Evolutionary conservation across 2,329 filamentous ascomycete genomes (phyloP).

Genomic region (Clonostachys chloroleuca): DNA sequence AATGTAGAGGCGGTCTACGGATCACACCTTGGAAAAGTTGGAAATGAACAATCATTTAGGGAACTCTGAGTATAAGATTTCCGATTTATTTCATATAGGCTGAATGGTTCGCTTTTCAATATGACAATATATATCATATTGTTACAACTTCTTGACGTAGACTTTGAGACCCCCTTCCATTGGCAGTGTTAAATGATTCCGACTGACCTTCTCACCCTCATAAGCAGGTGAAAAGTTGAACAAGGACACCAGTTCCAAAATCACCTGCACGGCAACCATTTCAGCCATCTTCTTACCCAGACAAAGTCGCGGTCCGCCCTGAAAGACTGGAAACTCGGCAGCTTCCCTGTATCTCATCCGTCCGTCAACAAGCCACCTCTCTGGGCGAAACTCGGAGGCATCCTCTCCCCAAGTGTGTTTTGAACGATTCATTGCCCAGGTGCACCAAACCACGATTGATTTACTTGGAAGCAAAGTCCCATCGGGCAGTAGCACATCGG

Average conservation of each 20-base stretch:
- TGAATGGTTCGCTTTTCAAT: too few species aligned
- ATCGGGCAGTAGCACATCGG: slow-evolving; percentile 50
- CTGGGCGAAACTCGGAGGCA: slow-evolving; percentile 49
- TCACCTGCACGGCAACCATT: slow-evolving; percentile 49
- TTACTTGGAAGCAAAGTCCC: slow-evolving; percentile 50
- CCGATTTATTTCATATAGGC: too few species aligned
- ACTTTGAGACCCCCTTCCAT: slow-evolving; percentile 57
- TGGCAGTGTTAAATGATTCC: slow-evolving; percentile 58
- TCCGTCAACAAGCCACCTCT: slow-evolving; percentile 46
- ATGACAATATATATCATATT: too few species aligned
- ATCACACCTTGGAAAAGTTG: too few species aligned
- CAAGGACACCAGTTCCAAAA: slow-evolving; percentile 38
- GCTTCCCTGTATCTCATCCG: slow-evolving; percentile 35
- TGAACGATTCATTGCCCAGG: slow-evolving; percentile 61
- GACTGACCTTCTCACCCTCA: slow-evolving; percentile 44
- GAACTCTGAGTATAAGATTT: too few species aligned
- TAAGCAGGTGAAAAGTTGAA: slow-evolving; percentile 47
- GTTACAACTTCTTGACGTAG: slow-evolving; percentile 5
- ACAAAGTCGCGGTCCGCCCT: slow-evolving; percentile 57
- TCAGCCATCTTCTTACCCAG: slow-evolving; percentile 62
- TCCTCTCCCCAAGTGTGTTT: slow-evolving; percentile 50
- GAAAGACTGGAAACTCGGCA: slow-evolving; percentile 60
- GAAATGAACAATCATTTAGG: too few species aligned
- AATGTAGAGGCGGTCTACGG: too few species aligned
- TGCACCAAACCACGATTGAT: slow-evolving; percentile 57